Percentiles rank a stretch among this genome's conserved stretches.
Evolutionary conservation across 2,329 filamentous ascomycete species (phyloP).

Genomic region (Penicillium concentricum): DNA sequence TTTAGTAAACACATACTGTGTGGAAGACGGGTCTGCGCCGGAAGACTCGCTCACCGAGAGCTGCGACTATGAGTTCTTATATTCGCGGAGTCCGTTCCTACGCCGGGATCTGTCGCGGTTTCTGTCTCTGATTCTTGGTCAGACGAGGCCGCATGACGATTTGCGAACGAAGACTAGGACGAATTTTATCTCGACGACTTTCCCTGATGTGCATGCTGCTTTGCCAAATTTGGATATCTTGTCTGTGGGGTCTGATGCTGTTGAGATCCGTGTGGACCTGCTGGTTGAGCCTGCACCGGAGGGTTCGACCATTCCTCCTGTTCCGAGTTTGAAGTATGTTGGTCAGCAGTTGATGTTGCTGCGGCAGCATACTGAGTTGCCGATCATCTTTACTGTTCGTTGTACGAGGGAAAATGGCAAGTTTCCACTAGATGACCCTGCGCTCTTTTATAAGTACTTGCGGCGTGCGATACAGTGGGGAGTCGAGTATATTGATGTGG

Average conservation of each 20-base stretch:
- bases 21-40: slow-evolving; percentile 68
- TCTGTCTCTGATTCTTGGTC: slow-evolving; percentile 74
- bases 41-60: slow-evolving; percentile 62
- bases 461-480: slow-evolving; percentile 84
- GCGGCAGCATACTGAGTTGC: slow-evolving; percentile 78
- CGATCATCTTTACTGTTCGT: slow-evolving; percentile 85
- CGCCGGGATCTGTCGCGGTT: slow-evolving; percentile 76
- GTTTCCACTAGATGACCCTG: slow-evolving; percentile 78
- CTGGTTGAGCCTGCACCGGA: slow-evolving; percentile 65
- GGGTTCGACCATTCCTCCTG: slow-evolving; percentile 55
- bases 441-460: slow-evolving; percentile 75
- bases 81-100: slow-evolving; percentile 69
- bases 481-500: slow-evolving; percentile 85
- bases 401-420: slow-evolving; percentile 79
- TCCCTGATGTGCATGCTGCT: slow-evolving; percentile 79
- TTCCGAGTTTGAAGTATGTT: slow-evolving; percentile 80
- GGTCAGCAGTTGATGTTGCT: slow-evolving; percentile 83
- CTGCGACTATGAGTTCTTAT: slow-evolving; percentile 85
- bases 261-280: slow-evolving; percentile 81
- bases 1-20: slow-evolving; percentile 73
- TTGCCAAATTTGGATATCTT: slow-evolving; percentile 83
- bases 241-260: slow-evolving; percentile 80
- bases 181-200: slow-evolving; percentile 84
- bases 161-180: slow-evolving; percentile 70
- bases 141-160: slow-evolving; percentile 74